Evolutionary conservation across 202 grass and related monocot genomes (phyloP), one percentile per base, ranked within the genome.

Genomic region (Eragrostis tef): DNA sequence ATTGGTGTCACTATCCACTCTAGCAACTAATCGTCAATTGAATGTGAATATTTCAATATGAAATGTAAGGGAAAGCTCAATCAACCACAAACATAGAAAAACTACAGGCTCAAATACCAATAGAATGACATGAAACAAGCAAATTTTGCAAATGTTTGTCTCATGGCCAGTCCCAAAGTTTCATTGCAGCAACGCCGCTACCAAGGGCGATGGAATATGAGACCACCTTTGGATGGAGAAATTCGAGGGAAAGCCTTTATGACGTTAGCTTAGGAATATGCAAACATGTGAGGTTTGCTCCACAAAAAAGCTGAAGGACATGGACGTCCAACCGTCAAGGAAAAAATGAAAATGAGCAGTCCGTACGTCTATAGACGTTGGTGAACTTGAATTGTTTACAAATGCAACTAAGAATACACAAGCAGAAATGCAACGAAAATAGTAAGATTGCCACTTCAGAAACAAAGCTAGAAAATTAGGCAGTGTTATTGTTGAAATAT

Each of bases 141-240:
- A 0, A 12, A 8, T 19, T 19, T 13, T 1, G 15, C 0, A 79
- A 56, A 19, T 84, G 49, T 68, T 44, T 79, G 90, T 79, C 81
- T 85, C 90, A 93, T 85, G 87, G 87, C 90, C 24, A 83, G 19
- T 85, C 90, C 87, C 82, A 61, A 90, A 62, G 77, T 79, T 90
- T 85, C 21, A 93, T 1, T 39, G 85, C 75, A 59, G 87, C 77
- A 11, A 89, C 29, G 22, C 78, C 68, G 0, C 85, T 90, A 79
- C 63, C 74, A 46, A 87, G 83, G 81, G 59, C 51, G 2, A 90
- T 90, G 87, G 81, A 85, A 93, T 93, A 93, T 93, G 85, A 90
- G 81, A 85, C 67, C 2, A 0, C 78, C 21, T 59, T 42, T 41
- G 7, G 0, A 84, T 85, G 73, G 71, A 83, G 59, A 46, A 82